phyloP scores from a whole-genome alignment of 2,329 filamentous ascomycete genomes.

The Venturia asperata region DNA sequence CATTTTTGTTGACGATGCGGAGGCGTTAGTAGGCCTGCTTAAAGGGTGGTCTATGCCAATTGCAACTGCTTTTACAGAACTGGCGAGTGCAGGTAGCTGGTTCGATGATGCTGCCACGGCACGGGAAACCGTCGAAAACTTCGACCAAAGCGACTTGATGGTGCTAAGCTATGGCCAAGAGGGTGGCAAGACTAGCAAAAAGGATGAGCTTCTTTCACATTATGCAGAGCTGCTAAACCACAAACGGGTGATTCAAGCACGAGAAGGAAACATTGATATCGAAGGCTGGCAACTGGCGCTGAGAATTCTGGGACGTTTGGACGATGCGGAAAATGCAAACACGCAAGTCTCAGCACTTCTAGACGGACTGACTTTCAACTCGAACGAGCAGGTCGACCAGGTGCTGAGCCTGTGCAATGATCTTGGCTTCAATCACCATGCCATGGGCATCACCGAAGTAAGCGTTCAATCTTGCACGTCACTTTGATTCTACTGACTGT shows the following conservation, averaged over 20 bases:
- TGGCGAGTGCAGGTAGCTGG: slow-evolving; percentile 80
- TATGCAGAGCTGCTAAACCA: slow-evolving; percentile 54
- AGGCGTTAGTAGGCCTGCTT: slow-evolving; percentile 66
- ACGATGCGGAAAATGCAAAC: slow-evolving; percentile 63
- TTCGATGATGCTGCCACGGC: slow-evolving; percentile 45
- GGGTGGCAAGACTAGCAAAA: slow-evolving; percentile 54
- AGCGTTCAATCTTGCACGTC: slow-evolving; percentile 26
- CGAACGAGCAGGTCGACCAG: slow-evolving; percentile 68
- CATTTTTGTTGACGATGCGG: slow-evolving; percentile 73
- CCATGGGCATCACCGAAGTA: slow-evolving; percentile 76
- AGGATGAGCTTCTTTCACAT: slow-evolving; percentile 68
- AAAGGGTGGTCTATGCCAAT: slow-evolving; percentile 74
- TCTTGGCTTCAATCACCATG: slow-evolving; percentile 70
- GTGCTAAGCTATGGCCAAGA: slow-evolving; percentile 65
- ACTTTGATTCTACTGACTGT: background rate
- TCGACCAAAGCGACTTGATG: slow-evolving; percentile 79
- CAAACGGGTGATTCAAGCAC: slow-evolving; percentile 26
- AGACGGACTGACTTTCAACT: slow-evolving; percentile 63
- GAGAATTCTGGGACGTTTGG: slow-evolving; percentile 72
- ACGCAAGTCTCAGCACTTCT: slow-evolving; percentile 69
- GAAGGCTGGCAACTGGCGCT: slow-evolving; percentile 90
- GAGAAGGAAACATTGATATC: slow-evolving; percentile 23
- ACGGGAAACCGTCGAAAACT: slow-evolving; percentile 50
- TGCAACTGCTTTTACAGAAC: slow-evolving; percentile 70
- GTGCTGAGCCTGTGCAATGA: slow-evolving; percentile 71